Percentiles rank a stretch among this genome's conserved stretches.
Conservation (phyloP, 768 basidiomycete species). For the Suillus plorans region DNA sequence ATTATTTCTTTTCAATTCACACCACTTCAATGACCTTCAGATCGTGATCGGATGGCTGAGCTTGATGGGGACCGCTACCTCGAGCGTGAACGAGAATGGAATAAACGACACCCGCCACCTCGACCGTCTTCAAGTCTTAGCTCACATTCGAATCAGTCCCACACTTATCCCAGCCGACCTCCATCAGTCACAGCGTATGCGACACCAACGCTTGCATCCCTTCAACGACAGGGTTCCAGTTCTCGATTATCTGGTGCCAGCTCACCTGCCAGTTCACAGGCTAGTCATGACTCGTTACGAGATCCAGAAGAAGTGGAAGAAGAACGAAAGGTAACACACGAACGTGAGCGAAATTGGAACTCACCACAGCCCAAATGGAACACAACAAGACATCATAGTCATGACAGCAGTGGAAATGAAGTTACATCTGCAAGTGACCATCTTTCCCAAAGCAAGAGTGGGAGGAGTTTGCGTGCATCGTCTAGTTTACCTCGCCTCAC, state of each 20-base stretch:
- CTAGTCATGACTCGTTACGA: conserved; percentile 30
- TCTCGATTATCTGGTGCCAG: conserved; percentile 27
- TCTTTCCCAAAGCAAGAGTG: conserved; percentile 7
- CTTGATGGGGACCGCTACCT: conserved; percentile 42
- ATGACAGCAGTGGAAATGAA: conserved; percentile 9
- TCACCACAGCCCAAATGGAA: conserved; percentile 62
- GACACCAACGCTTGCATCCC: conserved; percentile 30
- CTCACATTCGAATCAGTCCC: conserved; percentile 32
- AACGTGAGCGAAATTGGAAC: conserved; percentile 71
- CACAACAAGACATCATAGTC: conserved; percentile 17
- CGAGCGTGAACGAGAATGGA: conserved; percentile 58
- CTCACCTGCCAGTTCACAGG: conserved; percentile 42
- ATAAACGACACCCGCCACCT: conserved; percentile 39
- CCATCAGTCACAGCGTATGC: conserved; percentile 38
- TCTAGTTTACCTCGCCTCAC: conserved; percentile 18
- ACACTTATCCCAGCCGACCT: conserved; percentile 40
- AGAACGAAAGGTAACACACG: conserved; percentile 38
- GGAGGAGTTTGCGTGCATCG: conserved; percentile 16
- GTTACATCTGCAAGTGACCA: conserved; percentile 16
- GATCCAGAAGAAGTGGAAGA: conserved; percentile 31
- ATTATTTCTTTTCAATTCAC: not conserved
- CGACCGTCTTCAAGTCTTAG: conserved; percentile 48
- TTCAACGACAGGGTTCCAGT: conserved; percentile 35
- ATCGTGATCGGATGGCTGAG: conserved; percentile 43
- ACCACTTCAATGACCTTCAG: conserved; percentile 28